Conservation (phyloP, 352 stramenopile genomes). For the Lagenidium giganteum region DNA sequence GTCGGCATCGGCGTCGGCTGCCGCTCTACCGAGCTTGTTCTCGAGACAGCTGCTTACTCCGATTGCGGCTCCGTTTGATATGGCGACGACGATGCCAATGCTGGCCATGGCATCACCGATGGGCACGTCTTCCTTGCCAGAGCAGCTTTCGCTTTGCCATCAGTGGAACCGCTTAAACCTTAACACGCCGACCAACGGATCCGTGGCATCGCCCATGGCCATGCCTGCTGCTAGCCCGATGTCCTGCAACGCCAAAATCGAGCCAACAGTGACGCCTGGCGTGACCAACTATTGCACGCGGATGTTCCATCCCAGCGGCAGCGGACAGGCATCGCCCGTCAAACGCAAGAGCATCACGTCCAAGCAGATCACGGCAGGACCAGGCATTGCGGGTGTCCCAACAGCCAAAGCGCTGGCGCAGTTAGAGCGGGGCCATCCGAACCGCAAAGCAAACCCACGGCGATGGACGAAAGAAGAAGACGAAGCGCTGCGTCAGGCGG, state of each 20-base stretch:
- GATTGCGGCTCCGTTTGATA: slow-evolving; percentile 21
- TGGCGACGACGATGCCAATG: slow-evolving; percentile 15
- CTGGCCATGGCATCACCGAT: no score
- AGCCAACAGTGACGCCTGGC: slow-evolving; percentile 10
- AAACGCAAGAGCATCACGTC: slow-evolving; percentile 79
- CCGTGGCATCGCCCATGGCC: neutral
- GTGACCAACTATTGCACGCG: slow-evolving; percentile 19
- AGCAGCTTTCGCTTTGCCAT: no score
- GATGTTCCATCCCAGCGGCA: slow-evolving; percentile 8
- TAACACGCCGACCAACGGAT: slow-evolving; percentile 4
- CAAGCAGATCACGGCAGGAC: slow-evolving; percentile 60
- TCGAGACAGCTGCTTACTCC: slow-evolving; percentile 16
- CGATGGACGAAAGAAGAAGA: slow-evolving; percentile 89
- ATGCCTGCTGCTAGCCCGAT: neutral
- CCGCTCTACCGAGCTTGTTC: slow-evolving; percentile 18
- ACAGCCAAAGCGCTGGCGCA: slow-evolving; percentile 25
- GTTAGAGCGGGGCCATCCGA: slow-evolving; percentile 29
- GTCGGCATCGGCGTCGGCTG: slow-evolving; percentile 1
- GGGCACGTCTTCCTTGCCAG: no score
- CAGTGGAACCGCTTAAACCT: no score
- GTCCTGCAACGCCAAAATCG: neutral
- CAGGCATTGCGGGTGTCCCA: slow-evolving; percentile 16
- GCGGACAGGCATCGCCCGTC: slow-evolving; percentile 39
- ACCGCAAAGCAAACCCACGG: slow-evolving; percentile 69
- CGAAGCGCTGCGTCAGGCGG: slow-evolving; percentile 74